Evolutionary conservation across 1,139 yeast genomes (phyloP).

Genomic region (Hemisphaericaspora xylofermentans): DNA sequence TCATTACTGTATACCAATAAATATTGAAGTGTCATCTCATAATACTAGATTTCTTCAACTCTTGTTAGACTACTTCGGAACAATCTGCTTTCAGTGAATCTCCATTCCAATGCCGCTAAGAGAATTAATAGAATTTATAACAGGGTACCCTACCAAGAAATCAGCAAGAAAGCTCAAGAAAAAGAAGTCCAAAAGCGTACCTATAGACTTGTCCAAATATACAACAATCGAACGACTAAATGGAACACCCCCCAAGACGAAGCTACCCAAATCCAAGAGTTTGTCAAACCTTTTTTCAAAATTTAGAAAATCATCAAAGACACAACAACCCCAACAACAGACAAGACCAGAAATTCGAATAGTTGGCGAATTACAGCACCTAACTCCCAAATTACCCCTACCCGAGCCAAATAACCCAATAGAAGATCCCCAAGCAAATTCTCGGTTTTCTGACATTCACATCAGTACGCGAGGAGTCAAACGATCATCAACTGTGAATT

Average conservation of each 20-base stretch:
- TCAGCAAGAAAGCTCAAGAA: no score
- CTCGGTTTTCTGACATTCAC: no score
- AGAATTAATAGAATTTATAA: no score
- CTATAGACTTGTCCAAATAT: not conserved
- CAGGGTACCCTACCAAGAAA: no score
- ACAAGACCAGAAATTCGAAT: not conserved
- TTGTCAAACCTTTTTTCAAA: not conserved
- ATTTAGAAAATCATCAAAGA: not conserved
- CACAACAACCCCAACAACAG: not conserved
- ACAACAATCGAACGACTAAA: not conserved
- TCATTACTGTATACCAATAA: no score
- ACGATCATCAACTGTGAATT: not conserved
- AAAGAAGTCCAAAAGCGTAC: not conserved
- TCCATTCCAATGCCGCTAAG: no score
- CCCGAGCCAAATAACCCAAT: not conserved
- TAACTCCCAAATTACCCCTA: not conserved
- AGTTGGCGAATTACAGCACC: constrained; percentile 1
- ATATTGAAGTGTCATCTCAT: no score
- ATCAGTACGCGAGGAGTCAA: no score
- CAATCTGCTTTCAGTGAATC: no score
- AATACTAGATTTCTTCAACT: no score
- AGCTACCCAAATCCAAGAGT: not conserved
- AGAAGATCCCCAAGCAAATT: no score
- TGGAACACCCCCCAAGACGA: not conserved
- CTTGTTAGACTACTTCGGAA: no score